Evolutionary conservation across 352 stramenopile genomes (phyloP), one percentile per base, ranked within the genome.

Genomic region (Globisporangium viniferum): DNA sequence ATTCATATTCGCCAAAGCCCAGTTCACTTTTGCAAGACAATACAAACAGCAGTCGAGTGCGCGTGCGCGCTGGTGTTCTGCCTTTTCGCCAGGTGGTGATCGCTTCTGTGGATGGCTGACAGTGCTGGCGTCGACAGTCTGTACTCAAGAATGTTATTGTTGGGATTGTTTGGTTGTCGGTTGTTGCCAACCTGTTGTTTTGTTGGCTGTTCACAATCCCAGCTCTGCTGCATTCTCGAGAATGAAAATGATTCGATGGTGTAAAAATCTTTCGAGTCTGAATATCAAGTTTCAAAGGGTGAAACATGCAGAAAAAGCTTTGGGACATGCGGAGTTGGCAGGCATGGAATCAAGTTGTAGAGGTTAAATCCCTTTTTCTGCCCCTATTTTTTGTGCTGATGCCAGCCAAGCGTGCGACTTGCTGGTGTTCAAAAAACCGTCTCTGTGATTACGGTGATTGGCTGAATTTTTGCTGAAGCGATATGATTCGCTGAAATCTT

Each of bases 401-500:
- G 44, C 44, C 18, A 51, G 44, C 41, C 44, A 22, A 51, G 44
- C 44, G 18, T 51, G 44, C 44, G 44, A 51, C 18, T 22, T 8
- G 20, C n/a, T 18, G 9, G 29, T 18, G 29, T 18, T 44, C 10
- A 15, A 44, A 41, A 44, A 44, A 44, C 56, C 22, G 56, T 33
- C 56, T 62, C 56, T 48, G 56, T 7, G 49, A 31, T 31, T 31
- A 55, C 49, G 49, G 8, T 55, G n/a, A 55, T 55, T 55, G 49
- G 49, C 49, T 55, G 49, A 27, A 22, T 22, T 18, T 18, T 55
- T n/a, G 1, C 31, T 31, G 49, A 58, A 31, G 3, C 2, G 6
- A 5, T 18, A 1, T 46, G 46, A 66, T 64, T 64, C 24, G 29
- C 41, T 57, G 29, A 55, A 56, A 57, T 57, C 6, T 7, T 24